These are phyloP conservation scores for Botryosphaeria dothidea DNA, from an alignment of 2,329 filamentous ascomycete species.

Conservation along the genomic window DNA sequence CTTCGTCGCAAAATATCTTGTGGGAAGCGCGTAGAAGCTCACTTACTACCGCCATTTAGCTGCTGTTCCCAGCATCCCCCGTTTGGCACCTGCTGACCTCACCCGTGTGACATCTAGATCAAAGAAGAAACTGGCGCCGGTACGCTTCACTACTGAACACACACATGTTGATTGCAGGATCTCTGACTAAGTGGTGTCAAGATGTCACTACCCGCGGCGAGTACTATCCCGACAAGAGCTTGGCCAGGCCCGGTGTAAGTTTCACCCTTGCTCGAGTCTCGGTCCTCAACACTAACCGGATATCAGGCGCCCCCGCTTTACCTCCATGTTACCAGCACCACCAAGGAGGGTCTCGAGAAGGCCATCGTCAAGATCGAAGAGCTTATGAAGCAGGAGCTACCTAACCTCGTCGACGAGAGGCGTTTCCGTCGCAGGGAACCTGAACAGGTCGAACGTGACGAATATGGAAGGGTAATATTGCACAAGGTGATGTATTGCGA, in stretches of 20 bases:
- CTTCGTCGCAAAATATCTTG: conserved; percentile 27
- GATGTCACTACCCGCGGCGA: conserved; percentile 98
- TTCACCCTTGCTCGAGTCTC: background rate
- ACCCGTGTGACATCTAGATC: conserved; percentile 88
- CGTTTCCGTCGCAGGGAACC: conserved; percentile 82
- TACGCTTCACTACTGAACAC: conserved; percentile 77
- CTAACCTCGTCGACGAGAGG: conserved; percentile 91
- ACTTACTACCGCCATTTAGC: conserved; percentile 44
- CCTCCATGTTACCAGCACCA: conserved; percentile 91
- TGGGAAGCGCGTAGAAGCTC: conserved; percentile 45
- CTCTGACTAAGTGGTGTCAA: conserved; percentile 67
- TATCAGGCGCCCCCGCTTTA: conserved; percentile 85
- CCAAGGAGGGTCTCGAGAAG: conserved; percentile 85
- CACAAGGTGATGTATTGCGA: background rate
- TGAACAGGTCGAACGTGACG: conserved; percentile 82
- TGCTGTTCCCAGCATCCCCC: conserved; percentile 51
- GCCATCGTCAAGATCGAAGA: conserved; percentile 89
- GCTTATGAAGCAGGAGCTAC: conserved; percentile 92
- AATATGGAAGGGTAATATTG: conserved; percentile 75
- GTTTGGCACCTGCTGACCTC: conserved; percentile 94
- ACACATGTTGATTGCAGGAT: conserved; percentile 58
- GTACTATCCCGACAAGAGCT: conserved; percentile 96
- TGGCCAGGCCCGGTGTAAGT: conserved; percentile 90
- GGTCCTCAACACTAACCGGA: background rate
- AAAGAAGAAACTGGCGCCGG: conserved; percentile 99